Conservation (phyloP, 345 rosid genomes). For the Cardiospermum halicacabum region DNA sequence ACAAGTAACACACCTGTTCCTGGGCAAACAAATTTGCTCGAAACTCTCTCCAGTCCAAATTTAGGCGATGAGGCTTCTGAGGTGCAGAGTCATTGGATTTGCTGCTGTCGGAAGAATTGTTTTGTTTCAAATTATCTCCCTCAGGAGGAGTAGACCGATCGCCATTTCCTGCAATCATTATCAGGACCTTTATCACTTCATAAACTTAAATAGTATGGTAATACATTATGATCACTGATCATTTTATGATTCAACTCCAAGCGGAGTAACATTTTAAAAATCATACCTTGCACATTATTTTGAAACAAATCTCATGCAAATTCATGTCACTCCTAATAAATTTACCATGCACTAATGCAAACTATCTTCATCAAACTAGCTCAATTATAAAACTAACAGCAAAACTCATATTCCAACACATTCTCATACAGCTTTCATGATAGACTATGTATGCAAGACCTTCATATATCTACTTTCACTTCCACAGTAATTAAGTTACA, state of each 20-base stretch:
- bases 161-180: constrained; percentile 40
- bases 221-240: background rate
- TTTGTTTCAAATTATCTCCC: constrained; percentile 56
- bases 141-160: constrained; percentile 40
- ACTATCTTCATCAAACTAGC: background rate
- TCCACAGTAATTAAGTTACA: background rate
- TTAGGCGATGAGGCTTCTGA: constrained; percentile 43
- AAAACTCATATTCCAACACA: background rate
- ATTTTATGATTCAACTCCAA: constrained; percentile 1
- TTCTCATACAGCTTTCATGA: background rate
- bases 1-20: constrained; percentile 58
- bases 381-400: background rate
- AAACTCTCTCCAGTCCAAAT: constrained; percentile 85
- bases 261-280: background rate
- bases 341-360: background rate
- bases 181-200: background rate
- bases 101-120: constrained; percentile 45
- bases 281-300: background rate
- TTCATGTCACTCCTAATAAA: background rate
- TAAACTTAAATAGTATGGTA: background rate
- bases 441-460: background rate
- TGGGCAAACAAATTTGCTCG: constrained; percentile 67
- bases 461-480: background rate
- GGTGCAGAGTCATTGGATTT: constrained; percentile 50
- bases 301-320: background rate